phyloP scores from a whole-genome alignment of 2,329 filamentous ascomycete genomes.

The Alternaria ventricosa region DNA sequence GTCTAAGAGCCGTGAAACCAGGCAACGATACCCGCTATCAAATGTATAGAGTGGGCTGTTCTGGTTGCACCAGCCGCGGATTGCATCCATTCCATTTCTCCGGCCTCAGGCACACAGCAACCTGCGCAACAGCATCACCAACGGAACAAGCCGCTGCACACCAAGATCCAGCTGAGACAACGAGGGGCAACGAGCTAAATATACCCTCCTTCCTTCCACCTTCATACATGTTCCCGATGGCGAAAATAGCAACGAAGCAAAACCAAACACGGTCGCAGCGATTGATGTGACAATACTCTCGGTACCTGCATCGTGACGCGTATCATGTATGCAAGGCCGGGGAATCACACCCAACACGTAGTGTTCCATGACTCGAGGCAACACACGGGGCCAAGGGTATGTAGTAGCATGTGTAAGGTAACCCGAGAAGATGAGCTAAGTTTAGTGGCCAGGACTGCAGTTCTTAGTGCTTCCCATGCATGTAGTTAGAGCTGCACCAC shows the following conservation, averaged over 20 bases:
- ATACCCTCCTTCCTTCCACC: not conserved
- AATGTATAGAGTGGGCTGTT: not conserved
- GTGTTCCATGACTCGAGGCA: not conserved
- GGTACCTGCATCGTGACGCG: constrained; percentile 1
- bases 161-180: not conserved
- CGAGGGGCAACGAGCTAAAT: not conserved
- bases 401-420: not conserved
- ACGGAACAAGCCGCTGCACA: not conserved
- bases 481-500: not conserved
- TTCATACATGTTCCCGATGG: not conserved
- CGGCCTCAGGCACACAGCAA: not conserved
- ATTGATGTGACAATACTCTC: not conserved
- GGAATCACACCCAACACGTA: not conserved
- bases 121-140: not conserved
- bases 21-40: not conserved
- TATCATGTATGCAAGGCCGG: not conserved
- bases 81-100: not conserved
- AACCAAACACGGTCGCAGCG: not conserved
- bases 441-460: not conserved
- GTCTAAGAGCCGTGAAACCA: not conserved
- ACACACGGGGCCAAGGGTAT: not conserved
- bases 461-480: not conserved
- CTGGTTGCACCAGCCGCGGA: not conserved
- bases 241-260: not conserved
- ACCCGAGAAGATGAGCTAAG: not conserved